Percentiles rank a stretch among this genome's conserved stretches.
Evolutionary conservation across 2,329 filamentous ascomycete species (phyloP).

Genomic region (Aspergillus ibericus): DNA sequence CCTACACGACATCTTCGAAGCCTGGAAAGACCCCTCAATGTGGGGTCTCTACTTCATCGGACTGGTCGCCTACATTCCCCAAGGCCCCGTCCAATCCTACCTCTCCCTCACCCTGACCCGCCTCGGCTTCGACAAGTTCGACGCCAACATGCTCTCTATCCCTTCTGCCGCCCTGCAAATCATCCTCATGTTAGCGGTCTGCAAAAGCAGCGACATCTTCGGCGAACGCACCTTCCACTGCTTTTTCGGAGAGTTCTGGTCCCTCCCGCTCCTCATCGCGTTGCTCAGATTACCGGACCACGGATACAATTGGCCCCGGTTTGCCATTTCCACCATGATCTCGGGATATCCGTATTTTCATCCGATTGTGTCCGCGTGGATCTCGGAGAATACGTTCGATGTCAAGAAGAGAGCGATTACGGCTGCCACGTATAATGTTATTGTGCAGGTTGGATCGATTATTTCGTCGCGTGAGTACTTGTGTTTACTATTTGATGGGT

Average conservation of each 20-base stretch:
- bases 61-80: slow-evolving; percentile 47
- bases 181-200: slow-evolving; percentile 50
- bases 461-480: slow-evolving; percentile 29
- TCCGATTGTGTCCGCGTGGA: slow-evolving; percentile 42
- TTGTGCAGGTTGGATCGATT: slow-evolving; percentile 32
- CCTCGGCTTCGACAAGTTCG: slow-evolving; percentile 32
- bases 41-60: slow-evolving; percentile 55
- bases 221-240: slow-evolving; percentile 55
- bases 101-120: slow-evolving; percentile 54
- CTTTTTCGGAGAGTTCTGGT: slow-evolving; percentile 54
- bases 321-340: slow-evolving; percentile 51
- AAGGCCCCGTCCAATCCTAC: slow-evolving; percentile 50
- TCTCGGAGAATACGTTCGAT: slow-evolving; percentile 31
- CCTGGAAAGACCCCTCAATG: slow-evolving; percentile 50
- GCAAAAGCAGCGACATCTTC: slow-evolving; percentile 53
- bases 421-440: slow-evolving; percentile 36
- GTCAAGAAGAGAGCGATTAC: slow-evolving; percentile 32
- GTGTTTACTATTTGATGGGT: too few species aligned
- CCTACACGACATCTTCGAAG: slow-evolving; percentile 45
- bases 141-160: slow-evolving; percentile 33
- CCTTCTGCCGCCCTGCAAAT: slow-evolving; percentile 46
- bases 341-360: slow-evolving; percentile 58
- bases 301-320: slow-evolving; percentile 52
- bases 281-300: slow-evolving; percentile 47
- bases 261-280: slow-evolving; percentile 52